Evolutionary conservation across 1,284 basidiomycete genomes (phyloP), one percentile per base, ranked within the genome.

Genomic region (Cryptococcus depauperatus): DNA sequence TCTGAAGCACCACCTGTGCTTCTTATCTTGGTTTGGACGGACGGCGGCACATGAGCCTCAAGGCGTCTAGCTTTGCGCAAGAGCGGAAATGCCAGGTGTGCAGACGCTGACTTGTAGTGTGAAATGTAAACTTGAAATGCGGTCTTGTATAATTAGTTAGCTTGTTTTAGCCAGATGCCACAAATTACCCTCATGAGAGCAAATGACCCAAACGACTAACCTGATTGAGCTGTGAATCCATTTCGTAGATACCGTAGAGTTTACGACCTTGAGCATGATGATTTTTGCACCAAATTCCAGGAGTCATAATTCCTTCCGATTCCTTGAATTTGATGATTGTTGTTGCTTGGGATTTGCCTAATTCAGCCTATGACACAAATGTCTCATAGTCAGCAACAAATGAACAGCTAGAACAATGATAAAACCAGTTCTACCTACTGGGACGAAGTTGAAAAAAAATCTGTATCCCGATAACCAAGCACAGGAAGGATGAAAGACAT

Each of bases 401-500:
- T 34, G n/a, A 34, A 18, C 21, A 32, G 14, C 11, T 27, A 35
- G n/a, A 14, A 29, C n/a, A 13, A n/a, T n/a, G 16, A 27, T 14
- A 25, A n/a, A 21, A 28, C n/a, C n/a, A n/a, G n/a, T n/a, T 10
- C 13, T 38, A 62, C 85, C 68, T 56, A 84, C 86, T 37, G 84
- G 78, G 55, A 83, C 80, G 37, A 96, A 79, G 71, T 95, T 89
- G 66, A 97, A 96, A 16, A 85, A 90, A 55, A 97, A 85, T 55
- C 77, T 82, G 71, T 83, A 81, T 0, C 83, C 83, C 19, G 81
- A 75, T 44, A 77, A 78, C 84, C 85, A 95, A 10, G 90, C 93
- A 64, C 93, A 98, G 0, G 86, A 84, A 9, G 84, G 77, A 68
- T 98, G 93, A 65, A 83, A 91, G 47, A 83, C 79, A 42, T 77